These are phyloP conservation scores for Pulicaria dysenterica DNA, from an alignment of 129 eudicot species.

Conservation along the genomic window DNA sequence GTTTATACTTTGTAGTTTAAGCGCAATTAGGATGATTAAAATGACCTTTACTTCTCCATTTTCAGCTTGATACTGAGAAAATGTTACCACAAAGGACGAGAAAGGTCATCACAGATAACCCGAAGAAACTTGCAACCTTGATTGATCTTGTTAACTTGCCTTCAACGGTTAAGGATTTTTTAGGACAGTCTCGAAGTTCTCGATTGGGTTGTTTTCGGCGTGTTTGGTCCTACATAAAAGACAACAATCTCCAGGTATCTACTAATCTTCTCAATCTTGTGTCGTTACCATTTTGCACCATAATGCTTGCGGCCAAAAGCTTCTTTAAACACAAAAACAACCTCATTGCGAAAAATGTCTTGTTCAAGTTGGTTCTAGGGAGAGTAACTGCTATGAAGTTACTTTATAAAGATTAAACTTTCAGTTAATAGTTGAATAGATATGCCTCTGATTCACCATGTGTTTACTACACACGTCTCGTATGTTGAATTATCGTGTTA, in stretches of 20 bases:
- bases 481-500: slow-evolving; percentile 2
- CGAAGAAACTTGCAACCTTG: slow-evolving; percentile 83
- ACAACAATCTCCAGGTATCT: slow-evolving; percentile 85
- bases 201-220: slow-evolving; percentile 79
- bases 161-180: slow-evolving; percentile 68
- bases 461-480: background rate
- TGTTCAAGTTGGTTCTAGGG: too few relatives aligned
- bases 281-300: slow-evolving; percentile 6
- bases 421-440: background rate
- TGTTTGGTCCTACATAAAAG: slow-evolving; percentile 93
- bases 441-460: background rate
- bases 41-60: background rate
- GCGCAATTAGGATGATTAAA: background rate
- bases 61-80: slow-evolving; percentile 22
- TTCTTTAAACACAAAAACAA: background rate
- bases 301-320: background rate
- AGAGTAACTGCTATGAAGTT: background rate
- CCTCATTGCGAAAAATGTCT: too few relatives aligned
- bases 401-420: background rate
- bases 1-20: background rate
- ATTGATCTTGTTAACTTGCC: slow-evolving; percentile 96
- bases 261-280: background rate
- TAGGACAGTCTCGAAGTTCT: slow-evolving; percentile 89
- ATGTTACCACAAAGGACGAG: slow-evolving; percentile 84
- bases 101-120: slow-evolving; percentile 70